These are phyloP conservation scores for Circinella umbellata DNA, from an alignment of 371 early-diverging fungal species.

Conservation along the genomic window DNA sequence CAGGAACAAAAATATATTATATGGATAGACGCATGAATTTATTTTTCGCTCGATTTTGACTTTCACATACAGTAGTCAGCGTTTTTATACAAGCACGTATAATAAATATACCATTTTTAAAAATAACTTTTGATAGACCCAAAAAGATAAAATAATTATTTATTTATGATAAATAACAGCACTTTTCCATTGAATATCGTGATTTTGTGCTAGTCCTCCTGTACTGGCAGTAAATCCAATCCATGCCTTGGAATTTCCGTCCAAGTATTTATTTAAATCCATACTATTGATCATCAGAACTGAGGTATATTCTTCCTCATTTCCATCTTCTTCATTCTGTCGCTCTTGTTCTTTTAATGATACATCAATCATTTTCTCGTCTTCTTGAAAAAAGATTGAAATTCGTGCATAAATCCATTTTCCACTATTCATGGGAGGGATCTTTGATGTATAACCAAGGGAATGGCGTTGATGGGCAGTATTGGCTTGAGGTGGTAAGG, in stretches of 20 bases:
- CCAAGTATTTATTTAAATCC: constrained; percentile 24
- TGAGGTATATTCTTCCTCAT: constrained; percentile 18
- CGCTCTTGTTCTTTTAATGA: constrained; percentile 17
- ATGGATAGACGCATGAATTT: no score
- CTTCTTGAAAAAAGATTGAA: constrained; percentile 12
- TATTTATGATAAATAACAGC: constrained; percentile 7
- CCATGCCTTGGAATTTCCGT: constrained; percentile 24
- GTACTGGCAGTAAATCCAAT: constrained; percentile 63
- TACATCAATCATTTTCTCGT: constrained; percentile 17
- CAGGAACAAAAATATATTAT: no score
- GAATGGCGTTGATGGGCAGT: constrained; percentile 54
- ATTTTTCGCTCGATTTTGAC: no score
- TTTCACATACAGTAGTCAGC: no score
- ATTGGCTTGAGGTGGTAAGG: constrained; percentile 32
- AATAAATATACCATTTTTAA: no score
- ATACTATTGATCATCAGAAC: constrained; percentile 26
- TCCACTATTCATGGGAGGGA: constrained; percentile 45
- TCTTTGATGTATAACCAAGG: constrained; percentile 41
- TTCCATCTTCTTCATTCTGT: neutral
- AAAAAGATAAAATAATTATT: no score
- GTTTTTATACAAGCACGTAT: no score
- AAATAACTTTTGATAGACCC: no score
- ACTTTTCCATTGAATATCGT: constrained; percentile 38
- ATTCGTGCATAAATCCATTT: constrained; percentile 35
- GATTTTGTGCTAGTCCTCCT: constrained; percentile 54